phyloP scores from a whole-genome alignment of 345 rosid species.

The Dimocarpus longan region DNA sequence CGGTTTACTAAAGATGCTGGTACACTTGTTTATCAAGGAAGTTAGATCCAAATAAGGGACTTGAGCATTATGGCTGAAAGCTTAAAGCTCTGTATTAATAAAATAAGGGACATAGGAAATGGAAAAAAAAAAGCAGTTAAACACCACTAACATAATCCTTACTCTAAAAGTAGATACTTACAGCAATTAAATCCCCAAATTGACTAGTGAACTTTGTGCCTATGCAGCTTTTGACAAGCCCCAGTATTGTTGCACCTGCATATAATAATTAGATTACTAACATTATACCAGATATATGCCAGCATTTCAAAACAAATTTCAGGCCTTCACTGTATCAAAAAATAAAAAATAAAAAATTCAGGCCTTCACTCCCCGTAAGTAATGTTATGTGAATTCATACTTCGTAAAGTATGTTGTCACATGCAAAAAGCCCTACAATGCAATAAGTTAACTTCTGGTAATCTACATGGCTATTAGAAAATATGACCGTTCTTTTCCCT shows the following conservation, averaged over 20 bases:
- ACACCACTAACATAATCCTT: background rate
- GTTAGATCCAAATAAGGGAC: background rate
- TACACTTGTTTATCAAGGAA: too few relatives aligned
- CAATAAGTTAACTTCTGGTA: background rate
- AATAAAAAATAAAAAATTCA: background rate
- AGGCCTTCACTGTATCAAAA: background rate
- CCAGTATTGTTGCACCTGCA: conserved; percentile 70
- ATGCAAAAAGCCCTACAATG: background rate
- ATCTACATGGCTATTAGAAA: background rate
- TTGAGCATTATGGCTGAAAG: background rate
- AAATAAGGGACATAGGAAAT: background rate
- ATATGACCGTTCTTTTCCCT: background rate
- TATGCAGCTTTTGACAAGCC: conserved; percentile 86
- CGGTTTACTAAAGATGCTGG: too few relatives aligned
- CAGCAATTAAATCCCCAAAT: conserved; percentile 94
- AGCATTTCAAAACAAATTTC: background rate
- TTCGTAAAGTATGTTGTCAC: background rate
- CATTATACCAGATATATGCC: background rate
- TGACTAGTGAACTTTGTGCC: conserved; percentile 97
- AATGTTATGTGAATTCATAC: background rate
- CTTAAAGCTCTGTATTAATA: background rate
- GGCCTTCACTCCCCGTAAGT: background rate
- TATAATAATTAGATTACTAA: background rate
- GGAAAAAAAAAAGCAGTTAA: background rate
- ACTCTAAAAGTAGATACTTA: conserved; percentile 39